Base-by-base conservation (phyloP, 1,284 basidiomycete genomes). In the Sporisorium sorghi region DNA sequence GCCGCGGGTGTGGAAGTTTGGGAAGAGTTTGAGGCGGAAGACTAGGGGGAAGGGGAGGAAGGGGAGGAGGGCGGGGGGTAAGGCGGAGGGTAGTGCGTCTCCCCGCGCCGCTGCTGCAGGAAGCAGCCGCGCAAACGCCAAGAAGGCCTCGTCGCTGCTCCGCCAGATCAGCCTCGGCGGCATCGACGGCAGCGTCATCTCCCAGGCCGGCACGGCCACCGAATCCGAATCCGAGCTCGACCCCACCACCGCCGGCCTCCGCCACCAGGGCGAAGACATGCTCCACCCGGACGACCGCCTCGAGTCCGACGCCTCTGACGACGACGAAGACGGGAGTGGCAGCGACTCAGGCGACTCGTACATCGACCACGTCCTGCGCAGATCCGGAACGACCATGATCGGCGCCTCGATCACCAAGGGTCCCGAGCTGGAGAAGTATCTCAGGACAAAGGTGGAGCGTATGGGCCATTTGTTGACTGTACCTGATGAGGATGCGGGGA, bases 401-500 rank as follows among this genome's bases (percentile, higher is more conserved):
- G 94, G 94, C 2, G 91, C 90, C 2, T 90, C 91, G 32, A 89
- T 89, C 37, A 92, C 92, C 9, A 87, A 90, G 57, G 93, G 93
- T 0, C 90, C 90, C 53, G 97, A 99, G 79, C 85, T 99, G 77
- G 94, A 99, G 81, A 94, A 92, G 86, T 99, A 99, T 84, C 86
- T 99, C 78, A 89, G 93, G 81, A 99, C 97, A 50, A 99, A 99
- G 85, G 90, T 99, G 21, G 87, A 94, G 82, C 88, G 91, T 65
- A 99, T 99, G 97, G 97, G 97, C 11, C 96, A 99, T 85, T 90
- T 96, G 87, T 86, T 97, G 26, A 89, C 91, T 28, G 83, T 93
- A 21, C 87, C 87, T 1, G 26, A 11, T 12, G 39, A 43, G 9
- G 43, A 26, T n/a, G 42, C 24, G 15, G 42, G 42, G 21, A 47